Base-by-base conservation (phyloP, 2,329 filamentous ascomycete species). In the Lasiodiplodia citricola region DNA sequence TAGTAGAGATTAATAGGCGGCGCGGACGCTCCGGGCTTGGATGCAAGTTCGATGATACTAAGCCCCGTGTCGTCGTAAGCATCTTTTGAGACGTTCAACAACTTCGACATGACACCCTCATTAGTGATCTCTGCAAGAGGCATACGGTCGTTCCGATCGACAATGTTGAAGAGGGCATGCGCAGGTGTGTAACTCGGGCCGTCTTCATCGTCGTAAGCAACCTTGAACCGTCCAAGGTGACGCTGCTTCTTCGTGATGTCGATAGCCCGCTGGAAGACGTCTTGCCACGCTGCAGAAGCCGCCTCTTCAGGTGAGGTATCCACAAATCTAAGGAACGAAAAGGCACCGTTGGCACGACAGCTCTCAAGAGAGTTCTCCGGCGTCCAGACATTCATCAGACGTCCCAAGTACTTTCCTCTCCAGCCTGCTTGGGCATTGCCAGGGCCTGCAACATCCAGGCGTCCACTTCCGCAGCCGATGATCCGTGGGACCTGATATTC, bases 301-400 rank as follows among this genome's bases (percentile, higher is more conserved):
- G 89, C 90, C 71, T 98, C 94, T 11, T 86, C 85, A 1, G 90
- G 83, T 16, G 93, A 96, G 0, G 87, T 84, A 74, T 97, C 93
- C 3, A 92, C 88, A 75, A 99, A 97, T 4, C 94, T 90, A 69
- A 98, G 85, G 89, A 94, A 99, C 0, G 94, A 95, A 79, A 98
- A 98, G 2, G 89, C 87, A 16, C 88, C 87, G 62, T 87, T 84
- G 0, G 87, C 85, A 25, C 85, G 83, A 13, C 86, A 80, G 72
- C 89, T 93, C 58, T 88, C 83, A 14, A 86, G 85, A 54, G 97
- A 87, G 73, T 97, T 89, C 62, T 95, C 90, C 0, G 93, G 91
- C 1, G 89, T 88, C 90, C 93, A 99, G 65, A 99, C 90, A 76
- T 96, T 97, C 89, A 98, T 90, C 80, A 97, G 82, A 72, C 96